Conservation (phyloP, 208 protist genomes). For the Herpetomonas tarakana region DNA sequence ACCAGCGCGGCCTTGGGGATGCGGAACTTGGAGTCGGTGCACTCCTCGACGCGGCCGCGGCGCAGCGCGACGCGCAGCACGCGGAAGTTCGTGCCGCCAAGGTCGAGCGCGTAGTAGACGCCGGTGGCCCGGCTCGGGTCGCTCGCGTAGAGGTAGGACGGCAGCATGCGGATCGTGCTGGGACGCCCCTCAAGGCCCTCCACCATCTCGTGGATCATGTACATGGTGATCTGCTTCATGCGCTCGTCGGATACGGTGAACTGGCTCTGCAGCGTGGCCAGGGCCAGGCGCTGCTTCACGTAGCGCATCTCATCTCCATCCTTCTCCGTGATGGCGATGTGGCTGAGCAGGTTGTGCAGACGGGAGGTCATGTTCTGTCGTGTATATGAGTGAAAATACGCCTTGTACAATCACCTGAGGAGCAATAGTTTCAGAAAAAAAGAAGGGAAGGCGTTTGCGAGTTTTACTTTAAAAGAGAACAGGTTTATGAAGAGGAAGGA, state of each 20-base stretch:
- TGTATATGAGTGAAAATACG: not conserved
- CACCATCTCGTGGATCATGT: conserved; percentile 85
- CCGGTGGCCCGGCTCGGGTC: conserved; percentile 52
- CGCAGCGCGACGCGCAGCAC: conserved; percentile 68
- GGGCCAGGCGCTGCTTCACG: conserved; percentile 71
- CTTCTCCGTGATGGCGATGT: conserved; percentile 60
- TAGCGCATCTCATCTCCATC: conserved; percentile 63
- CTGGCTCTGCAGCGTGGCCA: conserved; percentile 61
- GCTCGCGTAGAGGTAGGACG: conserved; percentile 77
- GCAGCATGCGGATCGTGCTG: conserved; percentile 83
- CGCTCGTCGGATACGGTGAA: conserved; percentile 54
- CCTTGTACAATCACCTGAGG: conserved; percentile 2
- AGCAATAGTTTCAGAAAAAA: too few relatives aligned
- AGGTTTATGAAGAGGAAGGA: too few relatives aligned
- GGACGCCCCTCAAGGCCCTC: conserved; percentile 70
- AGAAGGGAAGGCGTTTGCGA: too few relatives aligned
- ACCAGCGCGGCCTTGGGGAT: conserved; percentile 52
- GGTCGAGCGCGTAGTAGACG: conserved; percentile 86
- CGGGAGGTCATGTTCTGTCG: conserved; percentile 50
- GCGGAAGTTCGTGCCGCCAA: conserved; percentile 91
- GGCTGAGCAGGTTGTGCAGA: conserved; percentile 72
- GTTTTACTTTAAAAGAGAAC: too few relatives aligned
- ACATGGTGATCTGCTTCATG: conserved; percentile 64
- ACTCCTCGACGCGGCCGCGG: conserved; percentile 39
- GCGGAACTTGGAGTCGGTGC: conserved; percentile 42